Base-by-base conservation (phyloP, 2,329 filamentous ascomycete species). In the Plenodomus biglobosus region DNA sequence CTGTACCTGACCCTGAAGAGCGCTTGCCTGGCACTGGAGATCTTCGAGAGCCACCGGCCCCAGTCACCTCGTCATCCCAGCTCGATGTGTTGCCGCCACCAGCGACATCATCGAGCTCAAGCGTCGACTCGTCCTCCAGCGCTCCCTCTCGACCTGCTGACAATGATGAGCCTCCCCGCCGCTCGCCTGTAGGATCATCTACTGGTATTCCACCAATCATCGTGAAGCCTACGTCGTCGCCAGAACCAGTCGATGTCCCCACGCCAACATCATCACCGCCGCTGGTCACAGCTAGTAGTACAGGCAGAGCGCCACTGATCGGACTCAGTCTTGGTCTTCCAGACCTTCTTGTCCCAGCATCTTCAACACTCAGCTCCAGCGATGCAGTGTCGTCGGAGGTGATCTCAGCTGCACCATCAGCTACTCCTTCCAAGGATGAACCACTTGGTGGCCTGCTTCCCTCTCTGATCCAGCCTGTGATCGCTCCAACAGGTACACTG, bases 401-500 rank as follows among this genome's bases (percentile, higher is more conserved):
- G 13, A 35, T 22, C n/a, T 40, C 38, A n/a, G 8, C 13, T 3
- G 15, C 20, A 18, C 42, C 50, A 19, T 37, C 38, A 11, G 34
- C 22, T 15, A 38, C 40, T 20, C 18, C 50, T 17, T 42, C 46
- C 34, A 32, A 53, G 13, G 39, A 47, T 15, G 10, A 24, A 3
- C 45, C 41, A 18, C 44, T 38, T 15, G 37, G 47, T 8, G 45
- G 45, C 19, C 38, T 53, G 8, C 44, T 51, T 4, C 49, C 57
- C 2, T 52, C 54, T 17, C 44, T 62, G 20, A 35, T 57, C 1
- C 54, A 52, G 8, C 52, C 51, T 2, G 42, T 64, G 16, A 43
- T 62, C 34, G 59, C 53, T 16, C 59, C 61, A 10, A 61, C 62
- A 8, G 60, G 57, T 20, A 51, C 49, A 34, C 42, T 58, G 20